Evolutionary conservation across 2,329 filamentous ascomycete genomes (phyloP).

Genomic region (Talaromyces funiculosus): DNA sequence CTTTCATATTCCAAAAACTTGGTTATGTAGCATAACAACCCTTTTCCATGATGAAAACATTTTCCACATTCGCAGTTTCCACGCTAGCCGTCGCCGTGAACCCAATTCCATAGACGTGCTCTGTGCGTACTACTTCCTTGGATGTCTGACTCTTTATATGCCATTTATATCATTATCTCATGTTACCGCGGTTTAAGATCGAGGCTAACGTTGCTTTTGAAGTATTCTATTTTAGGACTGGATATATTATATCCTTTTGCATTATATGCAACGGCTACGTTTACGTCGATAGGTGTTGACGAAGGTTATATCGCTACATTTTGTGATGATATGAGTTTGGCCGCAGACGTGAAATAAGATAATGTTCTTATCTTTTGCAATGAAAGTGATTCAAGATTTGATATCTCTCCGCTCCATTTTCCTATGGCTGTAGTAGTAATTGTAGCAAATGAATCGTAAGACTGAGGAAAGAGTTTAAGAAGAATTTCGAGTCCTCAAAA

Average conservation of each 20-base stretch:
- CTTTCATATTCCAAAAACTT: background rate
- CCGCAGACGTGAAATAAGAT: background rate
- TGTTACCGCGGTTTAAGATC: background rate
- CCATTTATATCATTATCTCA: background rate
- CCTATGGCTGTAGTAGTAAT: background rate
- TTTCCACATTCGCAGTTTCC: slow-evolving; percentile 36
- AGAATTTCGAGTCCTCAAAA: no score
- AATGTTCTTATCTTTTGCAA: background rate
- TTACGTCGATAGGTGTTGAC: background rate
- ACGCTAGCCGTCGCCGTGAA: slow-evolving; percentile 19
- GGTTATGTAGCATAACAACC: background rate
- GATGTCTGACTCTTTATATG: slow-evolving; percentile 16
- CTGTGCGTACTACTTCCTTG: slow-evolving; percentile 18
- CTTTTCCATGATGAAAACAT: slow-evolving; percentile 35
- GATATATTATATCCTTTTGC: background rate
- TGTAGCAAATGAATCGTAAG: background rate
- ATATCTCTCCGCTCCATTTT: background rate
- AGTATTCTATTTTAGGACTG: no score
- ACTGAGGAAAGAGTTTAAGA: no score
- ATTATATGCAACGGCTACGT: no score
- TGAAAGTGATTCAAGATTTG: background rate
- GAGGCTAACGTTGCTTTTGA: background rate
- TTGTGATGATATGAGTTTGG: background rate
- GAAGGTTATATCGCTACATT: background rate
- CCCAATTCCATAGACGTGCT: slow-evolving; percentile 17